Conservation (phyloP, 2,329 filamentous ascomycete genomes). For the Venturia pyrina region DNA sequence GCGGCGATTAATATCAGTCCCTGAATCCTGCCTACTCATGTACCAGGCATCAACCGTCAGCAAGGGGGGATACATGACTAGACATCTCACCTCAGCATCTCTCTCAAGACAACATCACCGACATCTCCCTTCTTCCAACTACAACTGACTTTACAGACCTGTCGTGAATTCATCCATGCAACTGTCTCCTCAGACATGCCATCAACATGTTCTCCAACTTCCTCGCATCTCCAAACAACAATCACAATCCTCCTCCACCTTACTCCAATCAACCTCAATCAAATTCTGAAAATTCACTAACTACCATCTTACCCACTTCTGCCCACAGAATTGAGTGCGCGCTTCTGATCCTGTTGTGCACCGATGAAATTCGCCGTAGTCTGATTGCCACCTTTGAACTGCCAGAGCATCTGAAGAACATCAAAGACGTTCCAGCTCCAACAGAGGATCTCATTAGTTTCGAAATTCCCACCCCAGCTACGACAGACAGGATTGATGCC, state of each 20-base stretch:
- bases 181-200: no score
- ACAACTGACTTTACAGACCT: no score
- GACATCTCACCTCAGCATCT: no score
- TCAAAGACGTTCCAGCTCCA: background rate
- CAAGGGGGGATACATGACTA: background rate
- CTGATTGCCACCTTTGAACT: conserved; percentile 2
- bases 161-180: no score
- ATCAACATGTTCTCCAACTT: background rate
- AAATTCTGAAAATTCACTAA: background rate
- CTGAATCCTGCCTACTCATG: background rate
- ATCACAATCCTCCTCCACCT: background rate
- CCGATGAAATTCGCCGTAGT: background rate
- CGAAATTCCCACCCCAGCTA: background rate
- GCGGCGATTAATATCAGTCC: background rate
- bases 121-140: no score
- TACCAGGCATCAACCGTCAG: background rate
- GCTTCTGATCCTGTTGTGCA: background rate
- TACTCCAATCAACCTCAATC: background rate
- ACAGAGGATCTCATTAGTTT: background rate
- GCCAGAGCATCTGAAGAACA: background rate
- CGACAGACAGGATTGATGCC: background rate
- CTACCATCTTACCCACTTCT: background rate
- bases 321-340: conserved; percentile 1
- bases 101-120: no score
- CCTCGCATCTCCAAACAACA: background rate